Percentiles rank a stretch among this genome's conserved stretches.
Evolutionary conservation across 495 filamentous ascomycete species (phyloP).

Genomic region (Penicillium manginii): DNA sequence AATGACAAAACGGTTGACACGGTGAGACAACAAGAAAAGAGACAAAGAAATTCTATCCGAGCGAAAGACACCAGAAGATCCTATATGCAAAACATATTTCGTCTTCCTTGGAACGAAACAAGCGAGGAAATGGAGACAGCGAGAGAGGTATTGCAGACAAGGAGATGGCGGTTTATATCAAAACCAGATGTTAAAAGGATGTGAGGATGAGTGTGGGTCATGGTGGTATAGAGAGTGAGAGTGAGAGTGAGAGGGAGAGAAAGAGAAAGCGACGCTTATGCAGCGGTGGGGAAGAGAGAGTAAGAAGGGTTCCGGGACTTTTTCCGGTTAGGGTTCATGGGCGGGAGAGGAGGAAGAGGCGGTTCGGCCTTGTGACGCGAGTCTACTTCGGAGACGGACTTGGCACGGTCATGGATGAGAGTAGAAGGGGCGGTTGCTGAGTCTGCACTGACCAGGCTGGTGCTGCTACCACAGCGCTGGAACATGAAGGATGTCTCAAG

Average conservation of each 20-base stretch:
- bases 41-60: slow-evolving; percentile 17
- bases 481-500: slow-evolving; percentile 36
- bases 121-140: slow-evolving; percentile 8
- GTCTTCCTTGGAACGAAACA: slow-evolving; percentile 2
- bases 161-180: background rate
- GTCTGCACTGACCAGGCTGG: slow-evolving; percentile 30
- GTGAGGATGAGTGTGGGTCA: background rate
- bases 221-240: background rate
- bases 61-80: slow-evolving; percentile 18
- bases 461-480: slow-evolving; percentile 29
- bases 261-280: slow-evolving; percentile 14
- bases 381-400: slow-evolving; percentile 42
- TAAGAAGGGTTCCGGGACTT: slow-evolving; percentile 46
- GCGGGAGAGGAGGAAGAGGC: slow-evolving; percentile 20
- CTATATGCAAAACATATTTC: slow-evolving; percentile 17
- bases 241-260: background rate
- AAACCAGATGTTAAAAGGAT: slow-evolving; percentile 1
- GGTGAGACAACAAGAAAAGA: slow-evolving; percentile 7
- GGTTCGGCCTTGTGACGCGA: slow-evolving; percentile 13
- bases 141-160: slow-evolving; percentile 1
- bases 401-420: slow-evolving; percentile 40
- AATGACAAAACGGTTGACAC: background rate
- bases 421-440: slow-evolving; percentile 9
- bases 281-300: slow-evolving; percentile 47
- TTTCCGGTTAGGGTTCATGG: slow-evolving; percentile 29